Conservation (phyloP, 1,284 basidiomycete genomes). For the Ganoderma multipileum region DNA sequence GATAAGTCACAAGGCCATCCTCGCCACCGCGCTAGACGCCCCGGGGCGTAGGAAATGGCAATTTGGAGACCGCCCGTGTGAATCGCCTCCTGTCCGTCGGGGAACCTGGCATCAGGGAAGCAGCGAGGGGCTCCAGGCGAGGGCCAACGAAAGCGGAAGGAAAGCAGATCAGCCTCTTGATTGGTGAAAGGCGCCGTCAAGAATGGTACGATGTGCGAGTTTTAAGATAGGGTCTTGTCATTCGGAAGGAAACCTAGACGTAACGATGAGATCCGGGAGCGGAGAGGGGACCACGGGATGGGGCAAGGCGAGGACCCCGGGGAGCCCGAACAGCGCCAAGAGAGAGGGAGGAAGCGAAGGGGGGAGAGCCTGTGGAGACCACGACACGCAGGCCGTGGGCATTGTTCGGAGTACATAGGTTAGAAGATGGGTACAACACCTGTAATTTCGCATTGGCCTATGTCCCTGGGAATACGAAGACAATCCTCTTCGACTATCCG, state of each 20-base stretch:
- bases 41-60: neutral
- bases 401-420: neutral
- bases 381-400: neutral
- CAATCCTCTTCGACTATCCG: neutral
- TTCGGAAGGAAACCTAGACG: slow-evolving; percentile 2
- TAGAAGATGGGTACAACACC: neutral
- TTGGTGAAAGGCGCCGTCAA: neutral
- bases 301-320: slow-evolving; percentile 7
- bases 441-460: too few relatives aligned
- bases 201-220: slow-evolving; percentile 7
- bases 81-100: neutral
- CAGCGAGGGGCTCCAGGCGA: neutral
- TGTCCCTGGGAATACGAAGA: too few relatives aligned
- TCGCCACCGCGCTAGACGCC: neutral
- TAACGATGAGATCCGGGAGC: neutral
- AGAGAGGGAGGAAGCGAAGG: neutral
- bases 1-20: neutral
- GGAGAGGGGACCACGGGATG: slow-evolving; percentile 5
- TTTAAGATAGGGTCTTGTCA: neutral
- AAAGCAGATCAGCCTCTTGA: neutral
- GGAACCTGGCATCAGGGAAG: neutral
- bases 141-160: neutral
- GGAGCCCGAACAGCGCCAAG: neutral
- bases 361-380: neutral
- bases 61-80: neutral